These are phyloP conservation scores for Boletus mariae DNA, from an alignment of 1,284 basidiomycete species.

Conservation along the genomic window DNA sequence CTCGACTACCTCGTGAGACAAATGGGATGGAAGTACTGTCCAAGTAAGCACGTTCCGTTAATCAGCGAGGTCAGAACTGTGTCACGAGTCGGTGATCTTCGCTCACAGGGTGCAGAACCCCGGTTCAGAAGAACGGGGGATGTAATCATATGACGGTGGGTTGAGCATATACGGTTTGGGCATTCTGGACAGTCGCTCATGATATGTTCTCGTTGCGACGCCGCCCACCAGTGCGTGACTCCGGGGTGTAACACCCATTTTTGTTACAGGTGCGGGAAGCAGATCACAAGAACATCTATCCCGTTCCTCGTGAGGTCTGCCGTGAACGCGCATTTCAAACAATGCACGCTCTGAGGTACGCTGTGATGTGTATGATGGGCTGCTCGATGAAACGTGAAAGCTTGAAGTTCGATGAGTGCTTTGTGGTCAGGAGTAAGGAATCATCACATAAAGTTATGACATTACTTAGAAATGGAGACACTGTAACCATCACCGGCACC, in stretches of 20 bases:
- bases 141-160: slow-evolving; percentile 68
- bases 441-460: background rate
- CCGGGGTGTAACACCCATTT: slow-evolving; percentile 65
- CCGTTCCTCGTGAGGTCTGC: slow-evolving; percentile 41
- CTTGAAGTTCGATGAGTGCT: no score
- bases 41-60: slow-evolving; percentile 37
- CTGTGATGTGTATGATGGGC: background rate
- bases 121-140: slow-evolving; percentile 53
- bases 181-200: background rate
- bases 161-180: background rate
- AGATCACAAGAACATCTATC: slow-evolving; percentile 46
- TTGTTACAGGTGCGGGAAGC: slow-evolving; percentile 54
- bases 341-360: slow-evolving; percentile 21
- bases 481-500: no score
- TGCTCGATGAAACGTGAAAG: background rate
- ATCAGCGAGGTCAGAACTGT: background rate
- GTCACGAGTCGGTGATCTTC: background rate
- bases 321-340: slow-evolving; percentile 43
- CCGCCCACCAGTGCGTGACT: slow-evolving; percentile 43
- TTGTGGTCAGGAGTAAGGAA: background rate
- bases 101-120: slow-evolving; percentile 51
- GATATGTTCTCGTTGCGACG: background rate
- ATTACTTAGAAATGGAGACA: no score
- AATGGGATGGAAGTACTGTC: slow-evolving; percentile 58
- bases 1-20: slow-evolving; percentile 46